Evolutionary conservation across 169 alveolate genomes (phyloP).

Genomic region (Eimeria zaria): DNA sequence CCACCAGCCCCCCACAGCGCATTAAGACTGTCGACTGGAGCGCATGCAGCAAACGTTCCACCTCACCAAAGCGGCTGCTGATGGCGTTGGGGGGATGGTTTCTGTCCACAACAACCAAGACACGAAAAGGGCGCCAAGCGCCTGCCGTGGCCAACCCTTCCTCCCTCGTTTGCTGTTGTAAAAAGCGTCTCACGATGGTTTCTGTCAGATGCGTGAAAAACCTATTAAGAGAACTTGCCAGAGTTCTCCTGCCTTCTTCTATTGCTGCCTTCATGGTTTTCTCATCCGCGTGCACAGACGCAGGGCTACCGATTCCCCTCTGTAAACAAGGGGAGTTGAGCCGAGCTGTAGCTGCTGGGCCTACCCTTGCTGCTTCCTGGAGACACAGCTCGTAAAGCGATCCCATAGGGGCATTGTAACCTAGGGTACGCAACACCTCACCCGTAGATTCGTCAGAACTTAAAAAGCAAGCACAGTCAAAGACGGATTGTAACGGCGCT

Average conservation of each 20-base stretch:
- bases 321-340: not conserved
- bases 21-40: conserved; percentile 14
- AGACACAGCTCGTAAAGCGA: conserved; percentile 15
- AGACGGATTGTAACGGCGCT: conserved; percentile 8
- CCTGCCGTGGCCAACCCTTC: not conserved
- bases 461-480: not conserved
- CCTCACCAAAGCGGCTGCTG: conserved; percentile 32
- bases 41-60: not conserved
- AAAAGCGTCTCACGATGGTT: not conserved
- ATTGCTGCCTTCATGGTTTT: conserved; percentile 22
- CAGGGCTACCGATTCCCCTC: not conserved
- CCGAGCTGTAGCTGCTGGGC: conserved; percentile 42
- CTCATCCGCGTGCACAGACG: not conserved
- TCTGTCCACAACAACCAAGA: conserved; percentile 36
- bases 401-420: conserved; percentile 17
- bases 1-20: conserved; percentile 26
- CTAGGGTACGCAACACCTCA: conserved; percentile 21
- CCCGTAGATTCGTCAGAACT: conserved; percentile 68
- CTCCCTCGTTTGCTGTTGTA: not conserved
- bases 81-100: conserved; percentile 74
- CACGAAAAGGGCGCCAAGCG: conserved; percentile 49
- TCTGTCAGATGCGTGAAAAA: conserved; percentile 16
- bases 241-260: not conserved
- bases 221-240: not conserved
- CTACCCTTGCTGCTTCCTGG: conserved; percentile 39